phyloP scores from a whole-genome alignment of 305 asterid genomes.

The Lippia alba region DNA sequence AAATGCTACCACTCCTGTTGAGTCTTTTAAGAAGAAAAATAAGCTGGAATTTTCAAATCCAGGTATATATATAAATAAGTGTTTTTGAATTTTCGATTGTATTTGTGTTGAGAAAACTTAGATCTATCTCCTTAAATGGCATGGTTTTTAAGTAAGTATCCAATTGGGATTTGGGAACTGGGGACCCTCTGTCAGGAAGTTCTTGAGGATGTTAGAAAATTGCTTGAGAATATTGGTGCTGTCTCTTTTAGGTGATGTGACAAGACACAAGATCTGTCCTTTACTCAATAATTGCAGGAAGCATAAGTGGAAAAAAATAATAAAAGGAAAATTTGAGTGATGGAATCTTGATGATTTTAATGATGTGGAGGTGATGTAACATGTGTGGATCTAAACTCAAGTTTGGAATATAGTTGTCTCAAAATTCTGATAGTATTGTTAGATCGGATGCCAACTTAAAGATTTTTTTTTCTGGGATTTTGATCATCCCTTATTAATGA shows the following conservation, averaged over 20 bases:
- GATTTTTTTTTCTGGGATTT: too few relatives aligned
- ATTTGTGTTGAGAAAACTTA: slow-evolving; percentile 34
- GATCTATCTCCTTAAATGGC: slow-evolving; percentile 46
- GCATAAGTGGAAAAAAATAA: slow-evolving; percentile 38
- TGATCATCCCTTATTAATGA: too few relatives aligned
- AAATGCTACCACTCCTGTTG: slow-evolving; percentile 48
- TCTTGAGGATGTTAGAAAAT: slow-evolving; percentile 31
- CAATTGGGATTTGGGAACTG: slow-evolving; percentile 32
- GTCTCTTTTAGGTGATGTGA: slow-evolving; percentile 50
- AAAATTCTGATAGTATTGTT: too few relatives aligned
- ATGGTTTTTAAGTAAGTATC: slow-evolving; percentile 41
- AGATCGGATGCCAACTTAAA: too few relatives aligned
- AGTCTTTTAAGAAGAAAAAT: slow-evolving; percentile 72
- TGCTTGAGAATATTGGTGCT: slow-evolving; percentile 36
- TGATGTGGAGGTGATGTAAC: slow-evolving; percentile 55
- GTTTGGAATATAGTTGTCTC: not conserved
- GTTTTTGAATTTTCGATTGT: slow-evolving; percentile 2
- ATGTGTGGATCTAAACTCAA: slow-evolving; percentile 50
- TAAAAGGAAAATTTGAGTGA: slow-evolving; percentile 29
- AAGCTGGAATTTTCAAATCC: slow-evolving; percentile 64
- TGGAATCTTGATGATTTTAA: slow-evolving; percentile 34
- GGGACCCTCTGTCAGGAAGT: slow-evolving; percentile 37
- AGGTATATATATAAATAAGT: slow-evolving; percentile 48
- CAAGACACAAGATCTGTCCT: slow-evolving; percentile 50
- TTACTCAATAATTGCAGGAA: slow-evolving; percentile 47